Evolutionary conservation across 331 rosid genomes (phyloP), one percentile per base, ranked within the genome.

Genomic region (Telfairia occidentalis): DNA sequence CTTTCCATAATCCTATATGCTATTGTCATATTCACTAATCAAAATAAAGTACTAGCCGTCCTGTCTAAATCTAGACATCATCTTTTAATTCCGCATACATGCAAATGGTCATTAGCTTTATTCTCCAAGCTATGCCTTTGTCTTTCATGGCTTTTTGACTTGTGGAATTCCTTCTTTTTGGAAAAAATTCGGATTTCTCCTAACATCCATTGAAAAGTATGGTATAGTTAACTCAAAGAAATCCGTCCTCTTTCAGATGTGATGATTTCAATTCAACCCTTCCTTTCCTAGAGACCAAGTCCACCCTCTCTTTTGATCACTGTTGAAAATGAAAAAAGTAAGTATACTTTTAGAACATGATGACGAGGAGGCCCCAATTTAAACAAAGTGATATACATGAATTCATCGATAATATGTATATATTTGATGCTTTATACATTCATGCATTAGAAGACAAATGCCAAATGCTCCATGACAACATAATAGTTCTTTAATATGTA

Each of bases 91-190:
- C 79, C 61, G 74, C 28, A 57, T 58, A 60, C 81, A 71, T 26
- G 80, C 86, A 81, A 81, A 79, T 85, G 83, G 80, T 32, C 81
- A 73, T 63, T 46, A 75, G 77, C 88, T 87, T 84, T 86, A 86
- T 87, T 84, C 89, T 78, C 81, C 76, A 57, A 48, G 37, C 45
- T 49, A 67, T 78, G 82, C 75, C 50, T 79, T 69, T 74, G 76
- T 77, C 79, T 70, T 63, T 64, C 52, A 71, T 71, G 82, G 66
- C 87, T 81, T 73, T 82, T 61, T 49, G 72, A 78, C 75, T 73
- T 78, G 76, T 18, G 37, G 63, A 71, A 75, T 80, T 80, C 78
- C 54, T 67, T 29, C 84, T 18, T 73, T 45, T 74, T 66, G 52
- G 32, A 66, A 21, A 66, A 66, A 40, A 38, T 21, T 66, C 73